These are phyloP conservation scores for Phlebiopsis flavidoalba DNA, from an alignment of 768 basidiomycete genomes.

Conservation along the genomic window DNA sequence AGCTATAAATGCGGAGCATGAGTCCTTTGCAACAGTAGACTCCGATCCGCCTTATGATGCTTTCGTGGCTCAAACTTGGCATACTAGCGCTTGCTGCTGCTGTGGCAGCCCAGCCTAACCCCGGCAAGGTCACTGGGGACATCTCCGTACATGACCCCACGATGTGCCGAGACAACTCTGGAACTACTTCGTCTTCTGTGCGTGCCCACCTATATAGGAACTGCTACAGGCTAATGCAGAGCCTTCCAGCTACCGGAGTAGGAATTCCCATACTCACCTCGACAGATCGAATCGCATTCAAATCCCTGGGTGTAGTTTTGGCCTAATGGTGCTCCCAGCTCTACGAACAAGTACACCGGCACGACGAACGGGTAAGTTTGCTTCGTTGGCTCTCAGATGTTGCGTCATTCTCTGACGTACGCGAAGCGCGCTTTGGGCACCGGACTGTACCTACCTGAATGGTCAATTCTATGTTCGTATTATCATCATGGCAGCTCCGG, in stretches of 20 bases:
- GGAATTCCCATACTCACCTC: slow-evolving; percentile 49
- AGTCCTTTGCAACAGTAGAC: no score
- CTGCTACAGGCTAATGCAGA: neutral
- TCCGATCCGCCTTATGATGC: neutral
- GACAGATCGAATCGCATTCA: slow-evolving; percentile 43
- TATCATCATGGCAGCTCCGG: no score
- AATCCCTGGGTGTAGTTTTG: slow-evolving; percentile 40
- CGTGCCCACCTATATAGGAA: slow-evolving; percentile 9
- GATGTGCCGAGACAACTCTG: slow-evolving; percentile 39
- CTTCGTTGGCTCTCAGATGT: neutral
- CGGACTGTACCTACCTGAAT: slow-evolving; percentile 27
- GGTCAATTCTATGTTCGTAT: slow-evolving; percentile 19
- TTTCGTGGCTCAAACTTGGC: neutral
- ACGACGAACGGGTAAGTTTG: slow-evolving; percentile 29
- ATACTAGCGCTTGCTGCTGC: neutral
- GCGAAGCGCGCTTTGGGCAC: slow-evolving; percentile 28
- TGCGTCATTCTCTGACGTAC: neutral
- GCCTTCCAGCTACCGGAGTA: slow-evolving; percentile 32
- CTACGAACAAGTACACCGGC: slow-evolving; percentile 47
- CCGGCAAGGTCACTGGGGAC: slow-evolving; percentile 8
- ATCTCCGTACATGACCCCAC: slow-evolving; percentile 12
- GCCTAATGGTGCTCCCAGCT: slow-evolving; percentile 36
- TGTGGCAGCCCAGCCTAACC: neutral
- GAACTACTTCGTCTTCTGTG: slow-evolving; percentile 47
- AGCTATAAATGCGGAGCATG: no score